Percentiles rank a stretch among this genome's conserved stretches.
phyloP scores from a whole-genome alignment of 2,329 filamentous ascomycete species.

The Aspergillus terreus region DNA sequence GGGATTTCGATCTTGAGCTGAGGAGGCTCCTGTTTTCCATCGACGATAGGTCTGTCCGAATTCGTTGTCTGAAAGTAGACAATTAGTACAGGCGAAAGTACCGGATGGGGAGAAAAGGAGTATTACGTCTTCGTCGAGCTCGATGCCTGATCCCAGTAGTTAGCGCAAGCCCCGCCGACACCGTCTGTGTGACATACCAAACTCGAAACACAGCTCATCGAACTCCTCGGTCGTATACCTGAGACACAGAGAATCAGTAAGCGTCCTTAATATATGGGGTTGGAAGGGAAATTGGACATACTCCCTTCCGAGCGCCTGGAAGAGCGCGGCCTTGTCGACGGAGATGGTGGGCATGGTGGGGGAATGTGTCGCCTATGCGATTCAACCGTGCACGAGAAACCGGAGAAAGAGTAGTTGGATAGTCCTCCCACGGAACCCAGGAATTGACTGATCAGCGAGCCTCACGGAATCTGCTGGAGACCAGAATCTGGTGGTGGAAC shows the following conservation, averaged over 20 bases:
- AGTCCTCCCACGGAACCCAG: not conserved
- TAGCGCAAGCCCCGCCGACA: constrained; percentile 27
- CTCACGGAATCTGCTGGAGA: not conserved
- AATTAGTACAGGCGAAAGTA: not conserved
- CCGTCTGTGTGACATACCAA: constrained; percentile 53
- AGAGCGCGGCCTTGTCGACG: constrained; percentile 94
- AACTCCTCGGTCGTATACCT: constrained; percentile 92
- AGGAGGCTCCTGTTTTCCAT: constrained; percentile 79
- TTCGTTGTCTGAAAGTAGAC: constrained; percentile 59
- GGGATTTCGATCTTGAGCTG: constrained; percentile 98
- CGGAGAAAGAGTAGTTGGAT: not conserved
- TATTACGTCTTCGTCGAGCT: constrained; percentile 83
- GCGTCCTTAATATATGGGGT: constrained; percentile 9
- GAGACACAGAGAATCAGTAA: constrained; percentile 5
- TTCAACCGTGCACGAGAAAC: not conserved
- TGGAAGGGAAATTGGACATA: constrained; percentile 46
- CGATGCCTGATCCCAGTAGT: constrained; percentile 57
- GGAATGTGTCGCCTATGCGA: constrained; percentile 18
- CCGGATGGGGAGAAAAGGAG: not conserved
- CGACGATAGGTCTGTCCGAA: constrained; percentile 66
- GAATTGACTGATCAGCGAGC: not conserved
- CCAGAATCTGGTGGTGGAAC: not conserved
- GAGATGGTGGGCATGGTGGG: constrained; percentile 88
- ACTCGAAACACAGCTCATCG: constrained; percentile 97
- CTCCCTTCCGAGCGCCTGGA: constrained; percentile 85